Evolutionary conservation across 306 rosid genomes (phyloP).

Genomic region (Echinosophora koreensis): DNA sequence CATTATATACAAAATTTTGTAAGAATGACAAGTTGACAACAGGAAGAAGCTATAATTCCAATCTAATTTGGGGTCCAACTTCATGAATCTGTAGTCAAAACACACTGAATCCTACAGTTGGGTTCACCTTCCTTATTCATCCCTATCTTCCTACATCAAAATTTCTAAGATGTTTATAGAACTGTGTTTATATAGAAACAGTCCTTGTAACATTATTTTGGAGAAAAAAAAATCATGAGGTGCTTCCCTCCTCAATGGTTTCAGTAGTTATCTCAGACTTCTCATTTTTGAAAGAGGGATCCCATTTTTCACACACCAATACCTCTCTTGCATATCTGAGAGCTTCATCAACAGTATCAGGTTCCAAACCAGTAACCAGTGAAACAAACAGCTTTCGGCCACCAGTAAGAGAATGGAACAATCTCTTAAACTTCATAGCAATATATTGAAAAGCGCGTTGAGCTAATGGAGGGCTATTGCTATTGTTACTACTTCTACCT

Average conservation of each 20-base stretch:
- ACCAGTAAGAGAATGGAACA: constrained; percentile 57
- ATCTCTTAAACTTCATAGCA: constrained; percentile 74
- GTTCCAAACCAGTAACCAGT: constrained; percentile 62
- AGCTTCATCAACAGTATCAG: constrained; percentile 68
- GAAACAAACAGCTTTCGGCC: constrained; percentile 74
- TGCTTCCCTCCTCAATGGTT: constrained; percentile 59
- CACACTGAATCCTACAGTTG: neutral
- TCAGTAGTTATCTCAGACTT: constrained; percentile 52
- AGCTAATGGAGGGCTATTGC: constrained; percentile 59
- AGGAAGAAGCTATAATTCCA: constrained; percentile 4
- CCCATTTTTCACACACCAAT: constrained; percentile 57
- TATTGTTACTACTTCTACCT: constrained; percentile 42
- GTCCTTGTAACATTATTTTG: constrained; percentile 5
- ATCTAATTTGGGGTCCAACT: neutral
- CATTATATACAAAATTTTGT: neutral
- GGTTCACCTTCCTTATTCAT: neutral
- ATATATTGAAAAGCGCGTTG: constrained; percentile 70
- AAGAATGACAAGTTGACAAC: neutral
- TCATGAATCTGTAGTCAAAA: constrained; percentile 29
- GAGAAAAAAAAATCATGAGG: constrained; percentile 30
- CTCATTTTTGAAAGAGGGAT: constrained; percentile 45
- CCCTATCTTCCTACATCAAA: neutral
- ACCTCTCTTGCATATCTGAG: constrained; percentile 82
- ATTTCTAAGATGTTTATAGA: constrained; percentile 6
- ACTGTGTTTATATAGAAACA: neutral